Conservation (phyloP, 75 land plant genomes). For the Sequoiadendron giganteum region DNA sequence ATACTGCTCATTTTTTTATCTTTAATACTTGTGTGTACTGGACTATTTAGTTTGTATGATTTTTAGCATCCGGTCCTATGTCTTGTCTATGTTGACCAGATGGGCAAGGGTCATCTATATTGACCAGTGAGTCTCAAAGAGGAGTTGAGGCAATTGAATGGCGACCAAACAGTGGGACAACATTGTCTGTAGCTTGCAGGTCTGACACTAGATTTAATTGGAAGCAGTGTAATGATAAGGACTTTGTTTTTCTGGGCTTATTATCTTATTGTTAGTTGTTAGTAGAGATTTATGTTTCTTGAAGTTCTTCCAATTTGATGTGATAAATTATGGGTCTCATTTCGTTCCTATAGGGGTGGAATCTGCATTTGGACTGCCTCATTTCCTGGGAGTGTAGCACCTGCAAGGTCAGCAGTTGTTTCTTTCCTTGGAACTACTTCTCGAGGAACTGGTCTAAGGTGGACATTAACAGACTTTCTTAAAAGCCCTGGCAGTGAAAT, state of each 20-base stretch:
- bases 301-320: neutral
- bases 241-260: neutral
- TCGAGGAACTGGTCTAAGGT: slow-evolving; percentile 68
- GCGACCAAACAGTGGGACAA: slow-evolving; percentile 92
- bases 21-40: neutral
- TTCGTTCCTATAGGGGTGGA: slow-evolving; percentile 62
- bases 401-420: slow-evolving; percentile 68
- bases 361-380: slow-evolving; percentile 94
- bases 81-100: neutral
- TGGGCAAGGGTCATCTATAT: slow-evolving; percentile 12
- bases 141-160: slow-evolving; percentile 81
- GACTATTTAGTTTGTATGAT: neutral
- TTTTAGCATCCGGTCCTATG: neutral
- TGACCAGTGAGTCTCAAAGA: slow-evolving; percentile 67
- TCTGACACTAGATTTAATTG: slow-evolving; percentile 15
- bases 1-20: neutral
- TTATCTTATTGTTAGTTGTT: neutral
- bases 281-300: neutral
- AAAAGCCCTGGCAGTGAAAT: slow-evolving; percentile 45
- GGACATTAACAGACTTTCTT: slow-evolving; percentile 86
- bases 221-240: neutral
- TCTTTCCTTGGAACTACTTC: slow-evolving; percentile 54
- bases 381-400: slow-evolving; percentile 72
- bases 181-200: slow-evolving; percentile 88
- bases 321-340: neutral